Percentiles rank a stretch among this genome's conserved stretches.
phyloP scores from a whole-genome alignment of 495 filamentous ascomycete species.

The Antarctomyces pellizariae region DNA sequence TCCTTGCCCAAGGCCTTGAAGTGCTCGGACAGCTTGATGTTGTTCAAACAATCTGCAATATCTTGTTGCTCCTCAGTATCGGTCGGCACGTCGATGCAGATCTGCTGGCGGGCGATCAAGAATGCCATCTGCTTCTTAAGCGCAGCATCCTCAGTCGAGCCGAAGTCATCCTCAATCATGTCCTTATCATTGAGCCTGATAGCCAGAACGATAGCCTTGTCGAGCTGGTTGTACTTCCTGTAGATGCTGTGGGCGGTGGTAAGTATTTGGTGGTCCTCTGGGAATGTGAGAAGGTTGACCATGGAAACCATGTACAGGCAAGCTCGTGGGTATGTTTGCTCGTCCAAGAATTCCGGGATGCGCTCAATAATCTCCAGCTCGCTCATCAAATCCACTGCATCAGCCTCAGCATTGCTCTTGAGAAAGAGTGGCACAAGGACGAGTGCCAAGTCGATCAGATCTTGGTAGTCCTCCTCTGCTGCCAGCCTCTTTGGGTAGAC shows the following conservation, averaged over 20 bases:
- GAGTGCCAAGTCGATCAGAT: constrained; percentile 61
- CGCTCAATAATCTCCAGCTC: constrained; percentile 92
- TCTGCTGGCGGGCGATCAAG: constrained; percentile 75
- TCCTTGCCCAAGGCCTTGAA: constrained; percentile 90
- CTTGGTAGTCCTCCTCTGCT: constrained; percentile 34
- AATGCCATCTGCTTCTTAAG: constrained; percentile 90
- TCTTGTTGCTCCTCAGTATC: constrained; percentile 46
- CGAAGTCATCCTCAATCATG: constrained; percentile 56
- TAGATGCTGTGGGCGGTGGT: constrained; percentile 80
- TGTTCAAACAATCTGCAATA: constrained; percentile 62
- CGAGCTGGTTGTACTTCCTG: constrained; percentile 68
- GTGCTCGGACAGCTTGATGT: constrained; percentile 67
- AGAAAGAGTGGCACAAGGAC: constrained; percentile 84
- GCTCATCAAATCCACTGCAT: constrained; percentile 89
- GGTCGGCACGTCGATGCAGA: constrained; percentile 42
- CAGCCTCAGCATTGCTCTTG: constrained; percentile 91
- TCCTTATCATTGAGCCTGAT: constrained; percentile 77
- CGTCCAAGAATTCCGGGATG: constrained; percentile 72
- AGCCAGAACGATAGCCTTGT: constrained; percentile 81
- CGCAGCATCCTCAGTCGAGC: constrained; percentile 53
- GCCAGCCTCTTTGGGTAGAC: constrained; percentile 57
- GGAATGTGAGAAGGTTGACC: constrained; percentile 91
- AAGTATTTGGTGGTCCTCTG: constrained; percentile 89
- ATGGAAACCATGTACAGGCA: constrained; percentile 98
- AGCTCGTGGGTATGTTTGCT: constrained; percentile 79